Percentiles rank a stretch among this genome's conserved stretches.
Conservation (phyloP, 31 red algal species). For the Porphyra umbilicalis region DNA sequence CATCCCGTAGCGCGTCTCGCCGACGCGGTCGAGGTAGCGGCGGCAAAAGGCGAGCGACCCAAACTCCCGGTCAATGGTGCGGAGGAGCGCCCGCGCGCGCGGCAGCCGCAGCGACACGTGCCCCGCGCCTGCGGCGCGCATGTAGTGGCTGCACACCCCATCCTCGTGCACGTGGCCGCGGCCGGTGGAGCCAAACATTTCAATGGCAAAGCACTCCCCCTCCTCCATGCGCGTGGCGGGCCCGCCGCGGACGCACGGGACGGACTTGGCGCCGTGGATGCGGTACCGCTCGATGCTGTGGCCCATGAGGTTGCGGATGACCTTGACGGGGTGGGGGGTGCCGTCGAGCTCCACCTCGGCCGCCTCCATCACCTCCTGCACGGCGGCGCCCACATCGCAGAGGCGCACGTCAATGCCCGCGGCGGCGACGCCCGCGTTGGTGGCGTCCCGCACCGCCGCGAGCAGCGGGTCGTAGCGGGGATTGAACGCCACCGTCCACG, state of each 20-base stretch:
- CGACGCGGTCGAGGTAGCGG: slow-evolving; percentile 89
- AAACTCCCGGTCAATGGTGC: slow-evolving; percentile 90
- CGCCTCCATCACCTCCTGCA: slow-evolving; percentile 99
- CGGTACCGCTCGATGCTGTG: slow-evolving; percentile 92
- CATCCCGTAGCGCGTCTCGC: slow-evolving; percentile 85
- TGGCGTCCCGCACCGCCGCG: slow-evolving; percentile 76
- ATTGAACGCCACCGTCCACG: slow-evolving; percentile 95
- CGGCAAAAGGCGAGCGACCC: slow-evolving; percentile 96
- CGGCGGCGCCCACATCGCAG: slow-evolving; percentile 80
- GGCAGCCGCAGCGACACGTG: slow-evolving; percentile 70
- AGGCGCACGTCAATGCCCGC: slow-evolving; percentile 95
- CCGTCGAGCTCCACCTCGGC: slow-evolving; percentile 94
- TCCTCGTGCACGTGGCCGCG: slow-evolving; percentile 82
- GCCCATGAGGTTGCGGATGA: slow-evolving; percentile 88
- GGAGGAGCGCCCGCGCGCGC: slow-evolving; percentile 57
- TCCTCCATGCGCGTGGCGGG: slow-evolving; percentile 86
- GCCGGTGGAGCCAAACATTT: slow-evolving; percentile 97
- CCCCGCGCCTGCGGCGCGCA: slow-evolving; percentile 75
- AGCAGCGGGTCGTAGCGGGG: slow-evolving; percentile 73
- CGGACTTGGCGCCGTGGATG: slow-evolving; percentile 95
- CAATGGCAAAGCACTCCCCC: slow-evolving; percentile 95
- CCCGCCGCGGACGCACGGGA: slow-evolving; percentile 81
- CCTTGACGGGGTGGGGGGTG: slow-evolving; percentile 61
- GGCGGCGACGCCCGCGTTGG: slow-evolving; percentile 77
- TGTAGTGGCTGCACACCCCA: slow-evolving; percentile 97